Base-by-base conservation (phyloP, 2,329 filamentous ascomycete genomes). In the Colletotrichum cereale region DNA sequence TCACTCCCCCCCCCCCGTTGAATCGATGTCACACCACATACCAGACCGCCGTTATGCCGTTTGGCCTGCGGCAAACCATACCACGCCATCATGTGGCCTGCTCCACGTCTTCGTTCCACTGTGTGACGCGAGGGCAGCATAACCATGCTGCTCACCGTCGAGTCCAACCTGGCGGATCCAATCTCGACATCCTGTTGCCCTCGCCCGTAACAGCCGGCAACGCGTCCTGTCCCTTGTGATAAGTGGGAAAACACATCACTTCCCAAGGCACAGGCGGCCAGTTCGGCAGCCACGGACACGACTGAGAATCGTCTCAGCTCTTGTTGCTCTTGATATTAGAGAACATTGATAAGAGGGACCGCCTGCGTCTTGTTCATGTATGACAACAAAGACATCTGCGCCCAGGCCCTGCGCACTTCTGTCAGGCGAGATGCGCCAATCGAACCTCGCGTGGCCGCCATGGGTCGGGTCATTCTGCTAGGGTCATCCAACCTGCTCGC, bases 381-480 rank as follows among this genome's bases (percentile, higher is more conserved):
- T 64, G 67, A 66, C 71, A 73, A 48, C 71, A 63, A 73, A 67
- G 67, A 67, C 50, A 60, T 60, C 71, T 71, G 67, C 67, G 70
- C 68, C 53, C 65, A 55, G 44, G 58, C 68, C 50, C 58, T 68
- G 68, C 58, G 57, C 44, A 47, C 38, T 63, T 16, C 68, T 71
- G 64, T 53, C 42, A 63, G 65, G 66, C 53, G 34, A 72, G 70
- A 72, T 72, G 60, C 66, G 67, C 70, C 70, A 72, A 72, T 71
- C 42, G 66, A 72, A 70, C 61, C 40, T 66, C 67, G 66, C 55
- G 34, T 65, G 66, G 66, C 21, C 34, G 40, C 61, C 56, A 70
- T 72, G 55, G 66, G 66, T 52, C 29, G 65, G 55, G 69, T 55
- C 66, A 60, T 53, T 70, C 60, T 72, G 40, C 69, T 31, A 58